Evolutionary conservation across 2,329 filamentous ascomycete species (phyloP).

Genomic region (Scedosporium boydii): DNA sequence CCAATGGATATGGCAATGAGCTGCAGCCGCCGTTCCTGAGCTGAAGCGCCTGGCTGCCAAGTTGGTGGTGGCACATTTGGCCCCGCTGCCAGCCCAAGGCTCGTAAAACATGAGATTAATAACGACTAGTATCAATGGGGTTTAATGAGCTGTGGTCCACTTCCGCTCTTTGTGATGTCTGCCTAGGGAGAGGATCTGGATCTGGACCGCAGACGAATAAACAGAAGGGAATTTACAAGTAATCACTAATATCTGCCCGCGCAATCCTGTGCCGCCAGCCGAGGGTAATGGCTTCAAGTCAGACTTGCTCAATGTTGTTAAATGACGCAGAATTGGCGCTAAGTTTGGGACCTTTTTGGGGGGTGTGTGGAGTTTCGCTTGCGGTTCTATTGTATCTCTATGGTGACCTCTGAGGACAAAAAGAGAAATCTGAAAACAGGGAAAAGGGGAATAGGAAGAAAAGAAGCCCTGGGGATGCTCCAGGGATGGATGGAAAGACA

Average conservation of each 20-base stretch:
- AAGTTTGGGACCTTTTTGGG: not conserved
- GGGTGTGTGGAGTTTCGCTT: not conserved
- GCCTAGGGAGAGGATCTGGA: too few species aligned
- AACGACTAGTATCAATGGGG: too few species aligned
- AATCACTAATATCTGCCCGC: too few species aligned
- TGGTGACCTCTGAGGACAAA: not conserved
- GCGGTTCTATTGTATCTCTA: not conserved
- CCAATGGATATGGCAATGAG: not conserved
- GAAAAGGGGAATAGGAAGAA: not conserved
- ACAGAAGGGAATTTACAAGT: too few species aligned
- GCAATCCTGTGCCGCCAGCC: too few species aligned
- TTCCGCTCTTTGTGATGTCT: too few species aligned
- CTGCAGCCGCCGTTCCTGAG: not conserved
- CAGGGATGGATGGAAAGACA: not conserved
- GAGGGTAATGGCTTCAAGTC: too few species aligned
- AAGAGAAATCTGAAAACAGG: not conserved
- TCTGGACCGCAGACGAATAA: too few species aligned
- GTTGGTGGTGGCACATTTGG: not conserved
- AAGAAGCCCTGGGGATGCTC: not conserved
- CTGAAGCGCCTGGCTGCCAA: not conserved
- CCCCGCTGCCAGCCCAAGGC: too few species aligned
- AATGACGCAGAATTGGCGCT: not conserved
- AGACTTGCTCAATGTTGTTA: too few species aligned
- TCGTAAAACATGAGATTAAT: too few species aligned
- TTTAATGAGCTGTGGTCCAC: too few species aligned